Evolutionary conservation across 2,329 filamentous ascomycete genomes (phyloP), one percentile per base, ranked within the genome.

Genomic region (Trichoderma sp.): DNA sequence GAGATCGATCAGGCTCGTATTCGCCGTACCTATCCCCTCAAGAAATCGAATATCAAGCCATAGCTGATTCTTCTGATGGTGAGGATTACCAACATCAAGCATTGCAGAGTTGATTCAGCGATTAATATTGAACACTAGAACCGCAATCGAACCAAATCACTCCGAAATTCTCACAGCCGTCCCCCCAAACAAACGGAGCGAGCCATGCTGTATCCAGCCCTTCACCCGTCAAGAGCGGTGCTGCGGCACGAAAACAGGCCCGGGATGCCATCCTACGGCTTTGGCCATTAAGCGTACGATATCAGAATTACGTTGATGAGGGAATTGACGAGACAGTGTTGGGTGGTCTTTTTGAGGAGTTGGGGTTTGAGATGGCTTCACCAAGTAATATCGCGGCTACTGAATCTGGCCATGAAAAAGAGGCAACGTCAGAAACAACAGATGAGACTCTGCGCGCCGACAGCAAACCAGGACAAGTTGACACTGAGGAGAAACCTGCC

Each of bases 241-340:
- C 77, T 5, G 81, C 84, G 63, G 83, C 80, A 35, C 85, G 81
- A 64, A 87, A 85, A 70, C 82, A 86, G 71, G 91, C 91, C 0
- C 86, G 89, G 73, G 86, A 87, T 27, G 89, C 91, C 4, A 87
- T 94, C 45, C 77, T 92, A 34, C 84, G 86, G 42, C 80, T 94
- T 3, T 84, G 82, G 80, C 82, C 84, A 1, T 76, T 92, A 68
- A 90, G 92, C 58, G 87, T 96, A 68, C 87, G 87, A 22, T 97
- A 90, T 74, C 84, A 90, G 65, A 86, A 92, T 69, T 89, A 94
- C 67, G 81, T 94, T 13, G 83, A 88, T 12, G 91, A 94, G 76
- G 91, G 92, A 0, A 84, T 94, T 50, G 86, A 93, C 71, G 82
- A 86, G 39, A 77, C 78, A 1, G 75, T 93, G 12, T 79, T 97